Evolutionary conservation across 2,329 filamentous ascomycete species (phyloP).

Genomic region (Claviceps fusiformis): DNA sequence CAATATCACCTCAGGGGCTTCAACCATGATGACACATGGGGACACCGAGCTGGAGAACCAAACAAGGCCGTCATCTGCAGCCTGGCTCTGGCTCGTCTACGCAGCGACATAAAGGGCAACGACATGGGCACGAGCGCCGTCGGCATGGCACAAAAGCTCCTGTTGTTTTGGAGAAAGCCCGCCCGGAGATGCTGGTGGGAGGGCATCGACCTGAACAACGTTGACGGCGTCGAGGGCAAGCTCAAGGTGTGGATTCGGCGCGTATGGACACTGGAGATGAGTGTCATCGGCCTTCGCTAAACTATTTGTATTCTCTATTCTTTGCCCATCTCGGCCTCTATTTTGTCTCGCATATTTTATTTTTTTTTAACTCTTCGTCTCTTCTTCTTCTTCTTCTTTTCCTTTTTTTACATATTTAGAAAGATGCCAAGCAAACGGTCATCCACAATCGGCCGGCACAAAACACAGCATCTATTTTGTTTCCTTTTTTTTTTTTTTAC

Average conservation of each 20-base stretch:
- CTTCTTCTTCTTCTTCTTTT: background rate
- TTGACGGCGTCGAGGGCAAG: conserved; percentile 81
- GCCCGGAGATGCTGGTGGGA: conserved; percentile 98
- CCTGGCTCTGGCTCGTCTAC: conserved; percentile 78
- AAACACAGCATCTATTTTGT: conserved; percentile 2
- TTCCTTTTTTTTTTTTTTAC: background rate
- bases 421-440: background rate
- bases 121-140: conserved; percentile 65
- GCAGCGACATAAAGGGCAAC: conserved; percentile 80
- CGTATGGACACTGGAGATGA: conserved; percentile 99
- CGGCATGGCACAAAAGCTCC: conserved; percentile 94
- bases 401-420: background rate
- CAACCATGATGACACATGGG: conserved; percentile 90
- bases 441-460: background rate
- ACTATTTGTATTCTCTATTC: background rate
- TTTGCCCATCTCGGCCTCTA: background rate
- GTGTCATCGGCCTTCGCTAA: conserved; percentile 71
- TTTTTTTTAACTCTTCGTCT: background rate
- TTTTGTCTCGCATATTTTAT: background rate
- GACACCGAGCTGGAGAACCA: conserved; percentile 90
- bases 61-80: conserved; percentile 98
- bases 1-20: conserved; percentile 54
- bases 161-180: conserved; percentile 96
- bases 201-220: conserved; percentile 77
- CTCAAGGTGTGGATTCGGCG: conserved; percentile 97